Evolutionary conservation across 176 grass and related monocot genomes (phyloP).

Genomic region (Oryza rufipogon): DNA sequence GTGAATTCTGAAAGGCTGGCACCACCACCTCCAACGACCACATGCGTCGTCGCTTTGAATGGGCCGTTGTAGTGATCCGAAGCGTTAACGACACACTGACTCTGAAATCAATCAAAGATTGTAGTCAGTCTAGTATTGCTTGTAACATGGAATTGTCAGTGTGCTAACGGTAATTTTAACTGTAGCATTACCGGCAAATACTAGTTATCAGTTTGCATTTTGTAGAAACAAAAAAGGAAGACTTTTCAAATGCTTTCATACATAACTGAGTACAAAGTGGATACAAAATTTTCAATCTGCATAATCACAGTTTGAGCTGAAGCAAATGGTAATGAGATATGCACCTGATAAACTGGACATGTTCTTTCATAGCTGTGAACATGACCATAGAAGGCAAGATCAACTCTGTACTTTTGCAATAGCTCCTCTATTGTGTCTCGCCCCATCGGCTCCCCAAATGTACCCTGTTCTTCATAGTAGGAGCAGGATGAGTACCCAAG

Average conservation of each 20-base stretch:
- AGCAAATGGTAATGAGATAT: background rate
- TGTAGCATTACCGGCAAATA: background rate
- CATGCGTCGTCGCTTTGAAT: slow-evolving; percentile 71
- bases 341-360: slow-evolving; percentile 73
- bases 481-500: slow-evolving; percentile 65
- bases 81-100: slow-evolving; percentile 54
- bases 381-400: slow-evolving; percentile 75
- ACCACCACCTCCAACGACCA: slow-evolving; percentile 70
- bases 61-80: slow-evolving; percentile 60
- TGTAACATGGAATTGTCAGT: slow-evolving; percentile 18
- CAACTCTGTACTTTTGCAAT: slow-evolving; percentile 80
- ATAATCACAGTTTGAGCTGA: background rate
- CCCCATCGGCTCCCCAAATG: slow-evolving; percentile 73
- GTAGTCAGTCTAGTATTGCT: background rate
- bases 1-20: slow-evolving; percentile 54
- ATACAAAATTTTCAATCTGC: too few relatives aligned
- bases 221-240: too few relatives aligned
- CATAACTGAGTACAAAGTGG: too few relatives aligned
- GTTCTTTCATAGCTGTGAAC: slow-evolving; percentile 83
- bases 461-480: slow-evolving; percentile 53
- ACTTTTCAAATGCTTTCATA: too few relatives aligned
- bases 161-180: background rate
- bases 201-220: background rate
- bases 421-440: slow-evolving; percentile 63
- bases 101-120: slow-evolving; percentile 51